phyloP scores from a whole-genome alignment of 2,329 filamentous ascomycete species.

The Myriosclerotinia scirpicola region DNA sequence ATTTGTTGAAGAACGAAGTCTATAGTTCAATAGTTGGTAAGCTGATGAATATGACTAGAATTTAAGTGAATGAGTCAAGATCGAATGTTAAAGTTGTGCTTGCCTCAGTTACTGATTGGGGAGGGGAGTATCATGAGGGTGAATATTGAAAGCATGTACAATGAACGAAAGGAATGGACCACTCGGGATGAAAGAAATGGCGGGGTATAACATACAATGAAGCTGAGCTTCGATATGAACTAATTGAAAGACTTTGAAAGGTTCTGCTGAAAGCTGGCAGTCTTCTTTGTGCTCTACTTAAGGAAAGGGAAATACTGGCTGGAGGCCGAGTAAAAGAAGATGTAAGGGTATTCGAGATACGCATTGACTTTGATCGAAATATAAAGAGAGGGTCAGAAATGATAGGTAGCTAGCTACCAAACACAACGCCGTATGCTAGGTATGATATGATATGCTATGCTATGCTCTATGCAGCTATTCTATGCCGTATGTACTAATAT shows the following conservation, averaged over 20 bases:
- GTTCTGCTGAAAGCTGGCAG: conserved; percentile 25
- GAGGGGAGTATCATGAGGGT: conserved; percentile 2
- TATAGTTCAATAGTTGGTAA: conserved; percentile 24
- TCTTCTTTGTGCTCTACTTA: conserved; percentile 31
- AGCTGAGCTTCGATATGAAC: conserved; percentile 18
- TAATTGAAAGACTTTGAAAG: conserved; percentile 20
- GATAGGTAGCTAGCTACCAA: neutral
- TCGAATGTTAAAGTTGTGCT: neutral
- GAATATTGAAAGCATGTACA: neutral
- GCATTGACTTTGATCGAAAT: conserved; percentile 34
- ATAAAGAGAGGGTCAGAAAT: conserved; percentile 6
- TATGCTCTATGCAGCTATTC: neutral
- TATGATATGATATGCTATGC: neutral
- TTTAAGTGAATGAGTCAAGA: conserved; percentile 1
- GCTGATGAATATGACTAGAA: conserved; percentile 5
- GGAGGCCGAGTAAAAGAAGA: conserved; percentile 33
- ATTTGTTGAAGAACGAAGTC: conserved; percentile 30
- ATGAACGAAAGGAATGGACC: conserved; percentile 5
- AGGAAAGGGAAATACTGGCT: conserved; percentile 28
- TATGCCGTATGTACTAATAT: conserved; percentile 3
- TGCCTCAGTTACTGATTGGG: conserved; percentile 16
- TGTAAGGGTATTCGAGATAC: conserved; percentile 35
- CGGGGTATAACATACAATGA: conserved; percentile 24
- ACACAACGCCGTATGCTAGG: conserved; percentile 4
- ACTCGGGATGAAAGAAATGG: conserved; percentile 17